A percentile compares a stretch with the other conserved stretches of the same genome.
phyloP scores from a whole-genome alignment of 306 rosid species.

The Albizia julibrissin region DNA sequence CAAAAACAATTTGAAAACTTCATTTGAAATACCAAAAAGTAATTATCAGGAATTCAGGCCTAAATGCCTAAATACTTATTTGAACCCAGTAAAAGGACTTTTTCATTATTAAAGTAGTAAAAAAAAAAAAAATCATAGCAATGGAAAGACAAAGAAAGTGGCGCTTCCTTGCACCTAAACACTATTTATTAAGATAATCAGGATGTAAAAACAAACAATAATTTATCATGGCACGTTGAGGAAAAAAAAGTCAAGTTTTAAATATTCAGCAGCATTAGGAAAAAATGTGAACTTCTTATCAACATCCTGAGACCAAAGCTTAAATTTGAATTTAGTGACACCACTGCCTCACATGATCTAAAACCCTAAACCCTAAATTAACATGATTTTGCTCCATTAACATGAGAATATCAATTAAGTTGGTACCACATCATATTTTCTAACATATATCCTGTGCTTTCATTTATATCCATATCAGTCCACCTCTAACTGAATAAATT shows the following conservation, averaged over 20 bases:
- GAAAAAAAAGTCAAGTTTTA: background rate
- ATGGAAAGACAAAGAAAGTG: background rate
- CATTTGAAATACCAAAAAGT: conserved; percentile 11
- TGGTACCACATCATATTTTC: background rate
- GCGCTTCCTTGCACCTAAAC: background rate
- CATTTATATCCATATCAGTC: background rate
- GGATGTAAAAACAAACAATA: background rate
- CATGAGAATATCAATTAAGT: background rate
- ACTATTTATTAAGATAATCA: background rate
- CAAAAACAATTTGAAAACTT: conserved; percentile 16
- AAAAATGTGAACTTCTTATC: background rate
- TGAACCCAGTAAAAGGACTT: background rate
- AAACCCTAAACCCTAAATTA: background rate
- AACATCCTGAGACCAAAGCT: background rate
- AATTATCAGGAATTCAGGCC: background rate
- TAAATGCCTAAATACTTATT: conserved; percentile 2
- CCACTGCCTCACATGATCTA: background rate
- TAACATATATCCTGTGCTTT: background rate
- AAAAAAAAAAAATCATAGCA: background rate
- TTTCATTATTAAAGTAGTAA: background rate
- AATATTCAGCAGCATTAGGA: background rate
- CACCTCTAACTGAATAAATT: background rate
- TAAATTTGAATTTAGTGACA: background rate
- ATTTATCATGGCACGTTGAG: background rate
- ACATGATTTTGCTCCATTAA: background rate